Evolutionary conservation across 345 rosid genomes (phyloP), one percentile per base, ranked within the genome.

Genomic region (Bretschneidera sinensis): DNA sequence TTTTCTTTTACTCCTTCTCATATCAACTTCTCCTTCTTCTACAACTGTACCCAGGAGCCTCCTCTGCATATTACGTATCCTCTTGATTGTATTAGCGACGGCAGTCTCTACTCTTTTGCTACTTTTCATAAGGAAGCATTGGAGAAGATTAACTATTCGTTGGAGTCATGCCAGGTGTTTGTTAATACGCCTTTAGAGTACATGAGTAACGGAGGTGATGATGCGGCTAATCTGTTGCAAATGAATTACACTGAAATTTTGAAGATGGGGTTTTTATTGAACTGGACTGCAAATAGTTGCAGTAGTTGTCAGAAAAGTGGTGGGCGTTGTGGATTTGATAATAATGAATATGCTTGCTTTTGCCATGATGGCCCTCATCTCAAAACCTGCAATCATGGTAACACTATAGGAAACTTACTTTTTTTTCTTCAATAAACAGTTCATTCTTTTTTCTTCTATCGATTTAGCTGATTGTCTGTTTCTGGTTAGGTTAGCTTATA

Each of bases 181-280:
- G 76, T 74, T 15, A 63, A 62, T 35, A 64, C 67, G 21, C 81
- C 81, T 1, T 61, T 85, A 58, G 54, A n/a, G n/a, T n/a, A n/a
- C n/a, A n/a, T n/a, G n/a, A n/a, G n/a, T n/a, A n/a, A n/a, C 14
- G 17, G 10, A 2, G 54, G 60, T 21, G 31, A 6, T 43, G 64
- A 49, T 64, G 2, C 20, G 21, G 20, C 1, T 21, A 48, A 47
- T 28, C 17, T 56, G 9, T 0, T 0, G n/a, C 0, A 0, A 0
- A 63, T 63, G 78, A 48, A 61, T 66, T 85, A 75, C 39, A 28
- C 4, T 24, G 74, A 63, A 17, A 62, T 87, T 65, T 61, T 84
- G 73, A 71, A 65, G 69, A 74, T 25, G 60, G 96, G 94, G 5
- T 79, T 85, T 59, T 49, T 76, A 61, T 58, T 88, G 86, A 79